Evolutionary conservation across 345 rosid genomes (phyloP), one percentile per base, ranked within the genome.

Genomic region (Lepidium didymum): DNA sequence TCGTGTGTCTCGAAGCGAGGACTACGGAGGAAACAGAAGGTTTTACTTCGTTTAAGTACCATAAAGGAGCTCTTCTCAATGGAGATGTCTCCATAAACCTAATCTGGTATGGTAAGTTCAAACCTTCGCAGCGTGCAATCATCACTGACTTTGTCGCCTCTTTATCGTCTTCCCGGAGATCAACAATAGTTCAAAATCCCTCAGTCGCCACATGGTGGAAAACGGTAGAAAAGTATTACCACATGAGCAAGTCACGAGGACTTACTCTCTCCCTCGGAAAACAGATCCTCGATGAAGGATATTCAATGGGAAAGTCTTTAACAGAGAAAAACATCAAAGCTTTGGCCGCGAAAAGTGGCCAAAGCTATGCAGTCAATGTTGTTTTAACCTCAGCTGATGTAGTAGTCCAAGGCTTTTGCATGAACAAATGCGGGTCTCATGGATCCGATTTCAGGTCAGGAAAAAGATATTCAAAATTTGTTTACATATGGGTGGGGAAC

Each of bases 401-500:
- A 1, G 60, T 62, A 11, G 88, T 86, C 7, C 82, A 79, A 37
- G 85, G 85, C 53, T 81, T 84, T 47, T 84, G 88, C 49, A 70
- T 82, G 83, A 81, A 75, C 84, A 64, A 85, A 3, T 86, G 91
- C 37, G 88, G 91, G 42, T 64, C 86, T n/a, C 91, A 86, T 45
- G 91, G 86, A 7, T 83, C 83, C 6, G 80, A 79, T 27, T 14
- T 43, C 27, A 77, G 79, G 7, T 68, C 65, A 6, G 81, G 77
- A 16, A 79, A 82, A n/a, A 71, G 47, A 38, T 57, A 35, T 41
- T 62, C 75, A 62, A 87, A 77, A 47, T 86, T 82, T 19, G 90
- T 90, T 1, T 90, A 87, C 77, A 78, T 88, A 4, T 90, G 97
- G 97, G 90, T 90, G 0, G 97, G 97, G 1, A 86, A 88, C 81